Evolutionary conservation across 495 filamentous ascomycete genomes (phyloP).

Genomic region (Xylaria telfairii): DNA sequence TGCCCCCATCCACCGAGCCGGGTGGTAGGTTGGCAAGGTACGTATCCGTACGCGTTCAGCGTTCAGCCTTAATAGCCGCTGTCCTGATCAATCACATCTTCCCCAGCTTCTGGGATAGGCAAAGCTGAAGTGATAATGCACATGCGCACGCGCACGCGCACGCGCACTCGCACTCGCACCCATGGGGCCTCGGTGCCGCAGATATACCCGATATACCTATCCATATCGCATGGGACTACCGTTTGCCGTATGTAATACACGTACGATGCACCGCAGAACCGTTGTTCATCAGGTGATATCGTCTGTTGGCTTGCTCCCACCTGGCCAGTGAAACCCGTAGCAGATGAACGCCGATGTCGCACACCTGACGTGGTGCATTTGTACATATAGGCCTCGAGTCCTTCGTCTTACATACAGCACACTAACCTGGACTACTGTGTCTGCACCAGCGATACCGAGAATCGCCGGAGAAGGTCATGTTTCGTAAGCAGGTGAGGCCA

Average conservation of each 20-base stretch:
- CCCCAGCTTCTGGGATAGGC: slow-evolving; percentile 18
- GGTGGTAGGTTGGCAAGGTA: too few species aligned
- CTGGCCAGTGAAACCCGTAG: background rate
- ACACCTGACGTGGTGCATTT: background rate
- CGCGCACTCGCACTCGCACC: slow-evolving; percentile 9
- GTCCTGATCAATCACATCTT: slow-evolving; percentile 12
- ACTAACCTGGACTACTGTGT: background rate
- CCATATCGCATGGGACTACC: background rate
- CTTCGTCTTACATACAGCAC: slow-evolving; percentile 9
- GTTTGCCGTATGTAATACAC: too few species aligned
- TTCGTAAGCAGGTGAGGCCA: slow-evolving; percentile 19
- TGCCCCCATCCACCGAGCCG: background rate
- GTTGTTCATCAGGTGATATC: slow-evolving; percentile 8
- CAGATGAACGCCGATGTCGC: background rate
- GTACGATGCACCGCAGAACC: background rate
- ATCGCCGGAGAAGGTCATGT: background rate
- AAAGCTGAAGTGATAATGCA: slow-evolving; percentile 25
- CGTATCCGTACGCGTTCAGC: background rate
- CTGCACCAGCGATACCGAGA: slow-evolving; percentile 4
- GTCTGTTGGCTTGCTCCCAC: background rate
- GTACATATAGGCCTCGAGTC: background rate
- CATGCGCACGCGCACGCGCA: slow-evolving; percentile 12
- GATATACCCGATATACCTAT: too few species aligned
- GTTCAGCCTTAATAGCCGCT: slow-evolving; percentile 5
- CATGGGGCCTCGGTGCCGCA: background rate